Evolutionary conservation across 116 monocot genomes (phyloP).

Genomic region (Posidonia oceanica): DNA sequence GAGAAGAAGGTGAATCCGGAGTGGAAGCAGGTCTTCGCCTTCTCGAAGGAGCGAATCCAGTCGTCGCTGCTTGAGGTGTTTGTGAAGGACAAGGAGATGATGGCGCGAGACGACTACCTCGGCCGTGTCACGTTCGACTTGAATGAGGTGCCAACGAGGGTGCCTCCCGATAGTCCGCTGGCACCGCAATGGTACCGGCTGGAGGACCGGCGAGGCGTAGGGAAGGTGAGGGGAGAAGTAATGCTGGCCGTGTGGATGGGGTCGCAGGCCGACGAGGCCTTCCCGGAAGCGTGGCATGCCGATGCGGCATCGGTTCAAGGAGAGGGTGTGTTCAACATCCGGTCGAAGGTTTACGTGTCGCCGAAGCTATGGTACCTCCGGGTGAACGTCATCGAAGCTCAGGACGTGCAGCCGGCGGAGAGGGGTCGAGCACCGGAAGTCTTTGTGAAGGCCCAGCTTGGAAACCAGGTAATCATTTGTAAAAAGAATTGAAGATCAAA

Average conservation of each 20-base stretch:
- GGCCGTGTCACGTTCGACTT: constrained; percentile 66
- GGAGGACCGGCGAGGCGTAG: constrained; percentile 41
- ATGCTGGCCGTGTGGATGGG: constrained; percentile 97
- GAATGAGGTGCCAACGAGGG: constrained; percentile 63
- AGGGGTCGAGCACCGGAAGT: constrained; percentile 38
- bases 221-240: constrained; percentile 65
- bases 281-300: constrained; percentile 69
- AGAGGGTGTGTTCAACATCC: constrained; percentile 20
- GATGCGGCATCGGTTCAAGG: constrained; percentile 44
- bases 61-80: constrained; percentile 59
- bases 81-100: constrained; percentile 57
- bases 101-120: constrained; percentile 56
- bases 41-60: constrained; percentile 62
- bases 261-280: constrained; percentile 87
- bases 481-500: too few species aligned
- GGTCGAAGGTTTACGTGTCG: constrained; percentile 58
- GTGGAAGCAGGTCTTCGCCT: constrained; percentile 90
- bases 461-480: constrained; percentile 17
- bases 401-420: constrained; percentile 42
- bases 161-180: constrained; percentile 80
- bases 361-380: constrained; percentile 64
- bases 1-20: constrained; percentile 65
- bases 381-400: constrained; percentile 59
- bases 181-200: constrained; percentile 87
- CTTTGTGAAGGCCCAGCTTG: constrained; percentile 56